A percentile compares a stretch with the other conserved stretches of the same genome.
These are phyloP conservation scores for Speleostelium caveatum DNA, from an alignment of 78 protist genomes.

Conservation along the genomic window DNA sequence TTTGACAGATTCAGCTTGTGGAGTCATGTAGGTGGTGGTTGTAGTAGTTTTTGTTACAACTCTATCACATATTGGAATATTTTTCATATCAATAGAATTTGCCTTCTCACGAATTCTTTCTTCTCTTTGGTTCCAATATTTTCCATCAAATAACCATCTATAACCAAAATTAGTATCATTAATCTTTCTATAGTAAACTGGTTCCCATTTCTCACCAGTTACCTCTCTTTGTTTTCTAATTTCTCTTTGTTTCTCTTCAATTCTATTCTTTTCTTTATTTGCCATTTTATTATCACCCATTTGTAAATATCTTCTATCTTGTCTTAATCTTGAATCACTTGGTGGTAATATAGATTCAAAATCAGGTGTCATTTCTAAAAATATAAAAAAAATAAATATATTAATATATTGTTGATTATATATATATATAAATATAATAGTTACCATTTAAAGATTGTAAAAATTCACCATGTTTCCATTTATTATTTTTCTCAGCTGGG, in stretches of 20 bases:
- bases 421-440: not conserved
- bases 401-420: not conserved
- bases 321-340: constrained; percentile 75
- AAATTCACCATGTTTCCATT: constrained; percentile 66
- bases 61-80: no score
- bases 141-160: constrained; percentile 46
- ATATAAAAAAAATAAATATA: not conserved
- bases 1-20: no score
- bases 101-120: constrained; percentile 39
- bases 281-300: constrained; percentile 55
- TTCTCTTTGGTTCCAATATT: constrained; percentile 66
- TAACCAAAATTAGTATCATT: constrained; percentile 58
- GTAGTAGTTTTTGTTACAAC: not conserved
- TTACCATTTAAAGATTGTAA: constrained; percentile 66
- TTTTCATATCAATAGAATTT: no score
- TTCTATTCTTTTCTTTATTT: constrained; percentile 66
- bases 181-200: constrained; percentile 29
- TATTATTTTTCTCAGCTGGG: constrained; percentile 17
- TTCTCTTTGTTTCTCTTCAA: constrained; percentile 74
- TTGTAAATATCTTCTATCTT: constrained; percentile 63
- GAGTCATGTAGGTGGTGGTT: not conserved
- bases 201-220: constrained; percentile 26
- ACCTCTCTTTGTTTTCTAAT: constrained; percentile 52
- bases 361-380: constrained; percentile 45
- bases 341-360: constrained; percentile 67